Evolutionary conservation across 192 early-diverging fungal genomes (phyloP).

Genomic region (Coemansia sp.): DNA sequence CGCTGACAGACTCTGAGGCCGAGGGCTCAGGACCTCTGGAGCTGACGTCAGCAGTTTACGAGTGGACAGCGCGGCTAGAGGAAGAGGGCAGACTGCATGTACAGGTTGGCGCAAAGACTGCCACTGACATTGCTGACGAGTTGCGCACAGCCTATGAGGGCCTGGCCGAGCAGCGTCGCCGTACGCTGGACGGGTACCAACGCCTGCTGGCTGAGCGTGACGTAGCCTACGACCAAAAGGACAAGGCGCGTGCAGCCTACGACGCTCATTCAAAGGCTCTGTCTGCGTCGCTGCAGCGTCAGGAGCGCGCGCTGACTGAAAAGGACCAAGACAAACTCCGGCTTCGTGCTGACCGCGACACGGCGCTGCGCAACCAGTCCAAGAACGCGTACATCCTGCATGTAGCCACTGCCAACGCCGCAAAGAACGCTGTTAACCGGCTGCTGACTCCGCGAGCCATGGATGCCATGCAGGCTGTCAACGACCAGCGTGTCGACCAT

Average conservation of each 20-base stretch:
- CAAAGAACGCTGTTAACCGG: conserved; percentile 32
- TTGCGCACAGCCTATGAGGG: conserved; percentile 18
- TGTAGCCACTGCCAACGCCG: conserved; percentile 32
- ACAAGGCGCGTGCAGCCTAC: conserved; percentile 29
- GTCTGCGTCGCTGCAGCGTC: conserved; percentile 30
- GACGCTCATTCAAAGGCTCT: conserved; percentile 27
- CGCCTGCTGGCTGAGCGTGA: conserved; percentile 40
- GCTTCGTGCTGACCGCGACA: conserved; percentile 23
- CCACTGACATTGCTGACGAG: conserved; percentile 34
- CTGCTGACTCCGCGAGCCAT: conserved; percentile 31
- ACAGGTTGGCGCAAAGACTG: conserved; percentile 31
- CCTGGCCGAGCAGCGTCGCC: conserved; percentile 19
- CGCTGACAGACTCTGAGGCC: conserved; percentile 34
- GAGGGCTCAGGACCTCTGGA: conserved; percentile 20
- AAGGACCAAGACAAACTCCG: conserved; percentile 49
- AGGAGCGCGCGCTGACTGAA: conserved; percentile 42
- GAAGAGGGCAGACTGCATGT: conserved; percentile 45
- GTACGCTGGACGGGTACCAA: conserved; percentile 38
- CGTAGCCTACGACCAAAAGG: conserved; percentile 30
- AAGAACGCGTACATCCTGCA: conserved; percentile 49
- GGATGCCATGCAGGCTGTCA: conserved; percentile 32
- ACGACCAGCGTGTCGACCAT: conserved; percentile 27
- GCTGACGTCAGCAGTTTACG: conserved; percentile 33
- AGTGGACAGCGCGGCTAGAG: conserved; percentile 43
- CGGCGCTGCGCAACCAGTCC: conserved; percentile 35